These are phyloP conservation scores for Hsuehochloa calcarea DNA, from an alignment of 176 grass and related monocot species.

Conservation along the genomic window DNA sequence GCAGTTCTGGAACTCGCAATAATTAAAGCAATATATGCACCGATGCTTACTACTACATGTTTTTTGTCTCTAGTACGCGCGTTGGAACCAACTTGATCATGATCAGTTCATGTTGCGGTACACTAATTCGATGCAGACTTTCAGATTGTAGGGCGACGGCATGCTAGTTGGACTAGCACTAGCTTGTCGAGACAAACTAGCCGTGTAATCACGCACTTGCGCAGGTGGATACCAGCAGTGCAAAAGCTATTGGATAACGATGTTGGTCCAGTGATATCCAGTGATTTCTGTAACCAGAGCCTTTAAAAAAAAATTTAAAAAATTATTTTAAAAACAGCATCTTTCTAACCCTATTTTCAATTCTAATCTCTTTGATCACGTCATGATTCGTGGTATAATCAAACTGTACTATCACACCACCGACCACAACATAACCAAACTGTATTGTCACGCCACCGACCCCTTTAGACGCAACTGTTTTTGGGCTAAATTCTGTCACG, in stretches of 20 bases:
- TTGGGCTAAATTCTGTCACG: too few relatives aligned
- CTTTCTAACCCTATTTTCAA: too few relatives aligned
- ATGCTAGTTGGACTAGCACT: not conserved
- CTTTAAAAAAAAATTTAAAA: too few relatives aligned
- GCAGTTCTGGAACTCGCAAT: conserved; percentile 1
- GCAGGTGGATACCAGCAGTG: conserved; percentile 8
- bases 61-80: not conserved
- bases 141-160: not conserved
- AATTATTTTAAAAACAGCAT: too few relatives aligned
- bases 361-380: too few relatives aligned
- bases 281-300: too few relatives aligned
- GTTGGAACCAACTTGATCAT: not conserved
- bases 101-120: not conserved
- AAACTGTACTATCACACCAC: too few relatives aligned
- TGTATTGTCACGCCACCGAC: too few relatives aligned
- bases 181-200: not conserved
- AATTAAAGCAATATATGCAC: not conserved
- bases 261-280: not conserved
- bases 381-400: too few relatives aligned
- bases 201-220: conserved; percentile 24
- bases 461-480: too few relatives aligned
- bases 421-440: too few relatives aligned
- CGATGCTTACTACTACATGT: too few relatives aligned
- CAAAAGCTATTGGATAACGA: not conserved
- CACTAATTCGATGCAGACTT: not conserved